A percentile compares a stretch with the other conserved stretches of the same genome.
These are phyloP conservation scores for Dendrothele bispora DNA, from an alignment of 768 basidiomycete genomes.

Conservation along the genomic window DNA sequence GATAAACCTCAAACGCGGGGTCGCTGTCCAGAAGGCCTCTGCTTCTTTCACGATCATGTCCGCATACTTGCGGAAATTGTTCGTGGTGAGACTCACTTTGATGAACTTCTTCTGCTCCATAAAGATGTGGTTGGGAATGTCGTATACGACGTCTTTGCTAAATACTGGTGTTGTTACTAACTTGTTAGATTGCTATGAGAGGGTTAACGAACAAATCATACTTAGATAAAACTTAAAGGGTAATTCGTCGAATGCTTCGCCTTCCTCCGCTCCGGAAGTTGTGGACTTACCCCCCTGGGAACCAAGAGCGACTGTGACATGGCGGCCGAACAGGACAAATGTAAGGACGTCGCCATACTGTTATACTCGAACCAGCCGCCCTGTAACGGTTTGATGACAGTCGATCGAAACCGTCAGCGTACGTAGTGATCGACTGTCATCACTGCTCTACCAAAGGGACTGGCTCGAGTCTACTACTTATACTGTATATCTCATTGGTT, in stretches of 20 bases:
- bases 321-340: slow-evolving; percentile 67
- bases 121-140: slow-evolving; percentile 73
- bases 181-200: slow-evolving; percentile 57
- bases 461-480: no score
- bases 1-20: slow-evolving; percentile 40
- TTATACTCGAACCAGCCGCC: no score
- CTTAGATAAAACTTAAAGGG: no score
- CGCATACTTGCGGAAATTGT: slow-evolving; percentile 64
- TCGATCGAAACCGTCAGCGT: no score
- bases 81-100: slow-evolving; percentile 71
- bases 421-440: no score
- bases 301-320: slow-evolving; percentile 68
- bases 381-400: no score
- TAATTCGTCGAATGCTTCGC: no score
- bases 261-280: slow-evolving; percentile 72
- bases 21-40: slow-evolving; percentile 51
- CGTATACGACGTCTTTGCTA: no score
- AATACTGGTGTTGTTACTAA: slow-evolving; percentile 79
- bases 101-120: slow-evolving; percentile 87
- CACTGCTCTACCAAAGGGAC: no score
- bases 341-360: slow-evolving; percentile 81
- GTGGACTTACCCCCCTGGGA: slow-evolving; percentile 72
- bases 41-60: slow-evolving; percentile 50
- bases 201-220: slow-evolving; percentile 2
- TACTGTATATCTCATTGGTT: background rate